Conservation (phyloP, 257 asterid genomes). For the Primulina eburnea region DNA sequence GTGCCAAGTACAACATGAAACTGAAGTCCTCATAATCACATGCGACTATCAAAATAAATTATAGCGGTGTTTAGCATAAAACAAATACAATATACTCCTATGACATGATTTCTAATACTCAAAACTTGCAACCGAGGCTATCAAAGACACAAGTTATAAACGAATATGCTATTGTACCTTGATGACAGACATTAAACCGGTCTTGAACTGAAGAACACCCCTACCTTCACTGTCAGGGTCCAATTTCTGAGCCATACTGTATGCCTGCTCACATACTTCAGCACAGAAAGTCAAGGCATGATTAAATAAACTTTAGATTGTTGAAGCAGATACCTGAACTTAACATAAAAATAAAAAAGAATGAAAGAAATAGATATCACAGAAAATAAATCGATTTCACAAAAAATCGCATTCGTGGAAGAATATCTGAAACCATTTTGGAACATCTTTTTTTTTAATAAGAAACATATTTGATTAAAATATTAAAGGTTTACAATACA, state of each 20-base stretch:
- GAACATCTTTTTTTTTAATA: too few relatives aligned
- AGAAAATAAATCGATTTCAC: too few relatives aligned
- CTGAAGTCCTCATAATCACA: conserved; percentile 3
- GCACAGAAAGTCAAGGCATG: conserved; percentile 17
- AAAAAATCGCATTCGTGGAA: not conserved
- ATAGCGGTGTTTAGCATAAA: conserved; percentile 5
- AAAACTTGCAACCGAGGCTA: conserved; percentile 10
- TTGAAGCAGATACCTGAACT: not conserved
- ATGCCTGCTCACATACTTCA: conserved; percentile 98
- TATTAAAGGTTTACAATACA: too few relatives aligned
- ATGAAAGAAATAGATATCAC: not conserved
- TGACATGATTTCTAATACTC: not conserved
- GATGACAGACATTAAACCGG: conserved; percentile 95
- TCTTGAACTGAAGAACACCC: conserved; percentile 98
- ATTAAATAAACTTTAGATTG: conserved; percentile 3
- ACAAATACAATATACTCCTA: conserved; percentile 9
- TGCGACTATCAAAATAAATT: conserved; percentile 14
- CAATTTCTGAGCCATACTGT: conserved; percentile 88
- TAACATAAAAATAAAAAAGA: not conserved
- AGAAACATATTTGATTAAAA: too few relatives aligned
- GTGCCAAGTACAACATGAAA: conserved; percentile 1
- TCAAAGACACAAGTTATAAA: conserved; percentile 18
- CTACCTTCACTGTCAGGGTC: conserved; percentile 95
- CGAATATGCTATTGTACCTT: conserved; percentile 55
- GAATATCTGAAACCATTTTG: not conserved